These are phyloP conservation scores for Solanum chaucha DNA, from an alignment of 257 asterid species.

Conservation along the genomic window DNA sequence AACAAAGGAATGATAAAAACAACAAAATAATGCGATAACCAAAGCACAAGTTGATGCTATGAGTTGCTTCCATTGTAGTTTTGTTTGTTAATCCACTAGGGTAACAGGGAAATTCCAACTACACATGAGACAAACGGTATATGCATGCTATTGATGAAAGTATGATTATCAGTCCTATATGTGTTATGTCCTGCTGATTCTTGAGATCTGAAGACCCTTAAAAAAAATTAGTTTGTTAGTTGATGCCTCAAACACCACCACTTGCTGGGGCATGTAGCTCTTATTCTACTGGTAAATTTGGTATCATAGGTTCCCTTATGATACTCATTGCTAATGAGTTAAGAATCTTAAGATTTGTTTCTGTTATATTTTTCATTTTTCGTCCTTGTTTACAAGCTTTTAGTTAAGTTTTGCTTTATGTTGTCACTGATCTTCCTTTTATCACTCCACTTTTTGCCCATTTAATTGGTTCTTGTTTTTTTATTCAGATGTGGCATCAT, in stretches of 20 bases:
- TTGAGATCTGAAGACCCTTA: not conserved
- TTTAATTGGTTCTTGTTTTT: constrained; percentile 12
- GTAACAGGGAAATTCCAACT: not conserved
- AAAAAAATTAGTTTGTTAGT: not conserved
- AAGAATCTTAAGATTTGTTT: not conserved
- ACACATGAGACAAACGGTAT: not conserved
- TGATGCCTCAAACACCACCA: not conserved
- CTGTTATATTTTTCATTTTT: not conserved
- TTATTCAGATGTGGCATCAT: constrained; percentile 93
- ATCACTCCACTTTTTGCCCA: not conserved
- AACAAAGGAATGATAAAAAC: not conserved
- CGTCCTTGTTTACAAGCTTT: not conserved
- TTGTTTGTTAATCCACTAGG: not conserved
- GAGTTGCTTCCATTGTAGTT: not conserved
- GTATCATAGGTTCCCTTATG: not conserved
- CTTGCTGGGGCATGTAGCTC: not conserved
- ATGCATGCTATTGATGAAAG: not conserved
- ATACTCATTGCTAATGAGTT: not conserved
- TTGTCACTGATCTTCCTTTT: not conserved
- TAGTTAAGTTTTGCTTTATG: not conserved
- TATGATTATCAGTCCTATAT: not conserved
- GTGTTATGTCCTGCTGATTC: not conserved
- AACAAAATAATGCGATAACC: not conserved
- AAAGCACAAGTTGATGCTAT: not conserved
- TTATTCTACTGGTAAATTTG: not conserved